These are phyloP conservation scores for Trichoderma koningii DNA, from an alignment of 2,329 filamentous ascomycete species.

Conservation along the genomic window DNA sequence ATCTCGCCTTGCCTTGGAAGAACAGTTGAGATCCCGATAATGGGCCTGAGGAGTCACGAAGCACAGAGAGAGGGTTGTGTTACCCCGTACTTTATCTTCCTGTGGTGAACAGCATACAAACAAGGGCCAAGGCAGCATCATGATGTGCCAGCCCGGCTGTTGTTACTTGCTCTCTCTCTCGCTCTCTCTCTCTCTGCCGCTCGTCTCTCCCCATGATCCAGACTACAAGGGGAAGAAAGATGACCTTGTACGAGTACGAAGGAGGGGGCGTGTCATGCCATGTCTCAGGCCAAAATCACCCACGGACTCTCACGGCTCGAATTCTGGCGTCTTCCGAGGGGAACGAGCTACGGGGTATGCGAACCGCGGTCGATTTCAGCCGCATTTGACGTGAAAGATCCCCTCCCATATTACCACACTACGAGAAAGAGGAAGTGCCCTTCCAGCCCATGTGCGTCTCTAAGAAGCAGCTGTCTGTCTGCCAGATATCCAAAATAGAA, in stretches of 20 bases:
- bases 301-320: no score
- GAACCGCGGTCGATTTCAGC: no score
- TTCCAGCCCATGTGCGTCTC: neutral
- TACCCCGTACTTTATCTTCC: neutral
- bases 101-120: neutral
- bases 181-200: neutral
- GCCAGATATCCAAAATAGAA: neutral
- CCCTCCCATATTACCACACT: no score
- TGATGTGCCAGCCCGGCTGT: constrained; percentile 6
- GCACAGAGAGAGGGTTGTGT: neutral
- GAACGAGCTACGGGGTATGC: no score
- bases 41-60: neutral
- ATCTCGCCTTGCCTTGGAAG: no score
- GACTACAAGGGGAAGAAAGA: neutral
- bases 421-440: no score
- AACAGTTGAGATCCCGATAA: neutral
- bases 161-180: neutral
- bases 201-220: neutral
- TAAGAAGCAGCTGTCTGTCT: no score
- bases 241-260: no score
- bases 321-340: no score
- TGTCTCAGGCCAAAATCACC: constrained; percentile 1
- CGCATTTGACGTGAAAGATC: no score
- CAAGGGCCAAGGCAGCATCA: neutral
- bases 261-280: neutral